A percentile compares a stretch with the other conserved stretches of the same genome.
These are phyloP conservation scores for Cunninghamia lanceolata DNA, from an alignment of 75 land plant species.

Conservation along the genomic window DNA sequence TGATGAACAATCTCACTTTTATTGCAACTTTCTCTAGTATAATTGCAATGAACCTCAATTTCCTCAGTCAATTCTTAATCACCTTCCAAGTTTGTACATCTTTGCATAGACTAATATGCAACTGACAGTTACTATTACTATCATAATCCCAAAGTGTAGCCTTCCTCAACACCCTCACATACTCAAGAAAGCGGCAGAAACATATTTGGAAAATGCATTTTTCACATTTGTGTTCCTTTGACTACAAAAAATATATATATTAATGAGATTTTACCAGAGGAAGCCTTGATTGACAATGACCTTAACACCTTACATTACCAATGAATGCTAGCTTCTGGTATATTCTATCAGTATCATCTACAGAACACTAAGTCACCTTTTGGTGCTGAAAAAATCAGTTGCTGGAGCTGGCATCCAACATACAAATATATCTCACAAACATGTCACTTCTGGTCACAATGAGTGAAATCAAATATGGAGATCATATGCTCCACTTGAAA, in stretches of 20 bases:
- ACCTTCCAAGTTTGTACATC: not conserved
- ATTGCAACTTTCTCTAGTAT: not conserved
- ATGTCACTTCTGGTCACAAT: not conserved
- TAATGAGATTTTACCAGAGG: not conserved
- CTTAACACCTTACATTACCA: not conserved
- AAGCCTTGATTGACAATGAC: constrained; percentile 9
- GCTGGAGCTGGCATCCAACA: constrained; percentile 4
- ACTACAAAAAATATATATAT: not conserved
- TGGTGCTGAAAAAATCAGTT: constrained; percentile 11
- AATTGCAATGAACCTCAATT: not conserved
- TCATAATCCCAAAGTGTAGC: not conserved
- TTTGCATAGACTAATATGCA: constrained; percentile 4
- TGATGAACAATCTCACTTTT: not conserved
- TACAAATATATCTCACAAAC: not conserved
- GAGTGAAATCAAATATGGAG: constrained; percentile 11
- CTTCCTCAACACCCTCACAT: constrained; percentile 7
- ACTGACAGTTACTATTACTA: not conserved
- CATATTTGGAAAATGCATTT: constrained; percentile 8
- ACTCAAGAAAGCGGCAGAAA: not conserved
- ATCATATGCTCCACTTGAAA: constrained; percentile 2
- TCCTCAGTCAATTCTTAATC: not conserved
- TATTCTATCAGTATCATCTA: constrained; percentile 4
- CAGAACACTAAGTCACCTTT: constrained; percentile 7
- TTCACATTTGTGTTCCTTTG: constrained; percentile 5
- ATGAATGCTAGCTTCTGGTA: constrained; percentile 3